Base-by-base conservation (phyloP, 164 flowering plant genomes). In the Liquidambar formosana region DNA sequence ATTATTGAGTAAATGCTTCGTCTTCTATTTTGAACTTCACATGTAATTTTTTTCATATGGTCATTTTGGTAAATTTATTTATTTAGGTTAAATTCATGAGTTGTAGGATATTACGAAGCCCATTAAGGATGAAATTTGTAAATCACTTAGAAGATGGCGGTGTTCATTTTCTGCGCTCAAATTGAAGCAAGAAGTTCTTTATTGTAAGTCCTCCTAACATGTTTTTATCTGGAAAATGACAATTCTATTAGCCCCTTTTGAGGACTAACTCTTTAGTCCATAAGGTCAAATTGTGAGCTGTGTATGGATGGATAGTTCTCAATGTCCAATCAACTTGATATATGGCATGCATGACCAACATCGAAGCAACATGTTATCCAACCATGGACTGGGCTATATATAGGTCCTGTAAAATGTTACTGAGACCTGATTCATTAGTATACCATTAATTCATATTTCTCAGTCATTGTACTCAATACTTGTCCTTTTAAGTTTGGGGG, bases 31-130 rank as follows among this genome's bases (percentile, higher is more conserved):
- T 41, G 49, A 0, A 44, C 13, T 28, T 60, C 41, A 13, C 26
- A n/a, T 11, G 16, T 41, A 19, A 19, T 22, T n/a, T 19, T n/a
- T 47, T 26, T 60, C 33, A 1, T 0, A 8, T 10, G 43, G 21
- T 21, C 27, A 22, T 14, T 69, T 12, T 13, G 14, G 9, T 41
- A 44, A 12, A 15, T 13, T 61, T 60, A n/a, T 18, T 49, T 18
- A 38, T 43, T 53, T 23, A 16, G 10, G 4, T 62, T 57, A 61
- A 11, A 22, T 61, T n/a, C 56, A 14, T 69, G 56, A 44, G 61
- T 71, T 84, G 71, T 69, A 95, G 99, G 99, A 95, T 78, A 88
- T 95, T 22, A 91, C 98, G 45, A 85, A 80, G 74, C 93, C 98
- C 62, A 79, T 95, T 47, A 76, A 83, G 28, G 97, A 93, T 79